These are phyloP conservation scores for Tulasnella sp. DNA, from an alignment of 768 basidiomycete genomes.

Conservation along the genomic window DNA sequence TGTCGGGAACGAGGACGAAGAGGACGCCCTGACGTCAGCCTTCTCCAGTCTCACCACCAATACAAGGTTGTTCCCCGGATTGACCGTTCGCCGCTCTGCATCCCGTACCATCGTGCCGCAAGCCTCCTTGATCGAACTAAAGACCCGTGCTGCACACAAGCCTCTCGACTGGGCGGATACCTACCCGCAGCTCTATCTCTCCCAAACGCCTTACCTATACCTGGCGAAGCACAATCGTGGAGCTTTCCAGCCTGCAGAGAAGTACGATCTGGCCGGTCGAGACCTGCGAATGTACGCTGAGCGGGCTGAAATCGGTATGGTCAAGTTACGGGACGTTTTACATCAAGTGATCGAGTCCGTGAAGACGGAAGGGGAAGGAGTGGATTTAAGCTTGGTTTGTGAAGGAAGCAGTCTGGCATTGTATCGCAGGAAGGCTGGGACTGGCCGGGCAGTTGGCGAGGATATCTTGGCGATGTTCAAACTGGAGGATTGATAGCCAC, in stretches of 20 bases:
- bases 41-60: conserved; percentile 14
- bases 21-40: conserved; percentile 18
- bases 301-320: conserved; percentile 25
- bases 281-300: conserved; percentile 20
- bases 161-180: conserved; percentile 44
- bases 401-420: conserved; percentile 34
- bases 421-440: conserved; percentile 34
- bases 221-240: conserved; percentile 24
- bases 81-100: conserved; percentile 24
- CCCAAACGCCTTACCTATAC: conserved; percentile 40
- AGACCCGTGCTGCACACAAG: conserved; percentile 29
- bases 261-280: conserved; percentile 19
- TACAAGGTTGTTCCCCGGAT: not conserved
- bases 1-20: conserved; percentile 10
- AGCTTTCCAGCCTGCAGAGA: conserved; percentile 22
- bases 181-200: conserved; percentile 58
- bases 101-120: conserved; percentile 29
- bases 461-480: not conserved
- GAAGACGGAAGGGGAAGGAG: conserved; percentile 40
- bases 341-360: conserved; percentile 37
- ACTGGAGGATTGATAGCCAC: no score
- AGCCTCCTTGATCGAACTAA: conserved; percentile 36
- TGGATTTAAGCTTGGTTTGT: conserved; percentile 46
- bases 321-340: conserved; percentile 25
- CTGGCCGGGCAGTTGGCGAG: not conserved